A percentile compares a stretch with the other conserved stretches of the same genome.
These are phyloP conservation scores for Ballota nigra DNA, from an alignment of 257 asterid genomes.

Conservation along the genomic window DNA sequence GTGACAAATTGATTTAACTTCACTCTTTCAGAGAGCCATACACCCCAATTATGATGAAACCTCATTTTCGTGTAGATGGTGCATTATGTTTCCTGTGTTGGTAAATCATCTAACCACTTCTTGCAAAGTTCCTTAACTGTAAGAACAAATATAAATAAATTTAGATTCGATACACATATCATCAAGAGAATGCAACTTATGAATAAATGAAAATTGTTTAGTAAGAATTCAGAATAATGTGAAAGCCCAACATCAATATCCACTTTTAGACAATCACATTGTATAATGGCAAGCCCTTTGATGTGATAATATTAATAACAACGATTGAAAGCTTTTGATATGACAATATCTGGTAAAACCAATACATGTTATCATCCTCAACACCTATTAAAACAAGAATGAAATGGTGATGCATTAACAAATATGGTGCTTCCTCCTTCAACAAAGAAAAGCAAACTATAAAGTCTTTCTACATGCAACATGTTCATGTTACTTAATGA, in stretches of 20 bases:
- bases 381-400: not conserved
- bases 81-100: conserved; percentile 11
- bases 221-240: conserved; percentile 1
- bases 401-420: not conserved
- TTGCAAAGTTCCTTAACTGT: conserved; percentile 24
- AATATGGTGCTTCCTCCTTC: not conserved
- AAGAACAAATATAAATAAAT: conserved; percentile 18
- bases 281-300: not conserved
- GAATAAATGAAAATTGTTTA: not conserved
- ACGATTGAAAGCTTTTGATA: not conserved
- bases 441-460: not conserved
- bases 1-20: conserved; percentile 9
- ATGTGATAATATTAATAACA: not conserved
- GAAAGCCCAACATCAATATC: not conserved
- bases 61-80: conserved; percentile 13
- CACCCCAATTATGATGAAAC: not conserved
- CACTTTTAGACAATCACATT: not conserved
- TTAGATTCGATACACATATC: not conserved
- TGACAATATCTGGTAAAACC: not conserved
- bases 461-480: not conserved
- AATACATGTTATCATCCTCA: not conserved
- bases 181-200: conserved; percentile 12
- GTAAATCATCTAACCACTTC: conserved; percentile 25
- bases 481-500: not conserved
- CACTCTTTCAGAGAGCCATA: conserved; percentile 9